Conservation (phyloP, 768 basidiomycete species). For the Mycena vulgaris region DNA sequence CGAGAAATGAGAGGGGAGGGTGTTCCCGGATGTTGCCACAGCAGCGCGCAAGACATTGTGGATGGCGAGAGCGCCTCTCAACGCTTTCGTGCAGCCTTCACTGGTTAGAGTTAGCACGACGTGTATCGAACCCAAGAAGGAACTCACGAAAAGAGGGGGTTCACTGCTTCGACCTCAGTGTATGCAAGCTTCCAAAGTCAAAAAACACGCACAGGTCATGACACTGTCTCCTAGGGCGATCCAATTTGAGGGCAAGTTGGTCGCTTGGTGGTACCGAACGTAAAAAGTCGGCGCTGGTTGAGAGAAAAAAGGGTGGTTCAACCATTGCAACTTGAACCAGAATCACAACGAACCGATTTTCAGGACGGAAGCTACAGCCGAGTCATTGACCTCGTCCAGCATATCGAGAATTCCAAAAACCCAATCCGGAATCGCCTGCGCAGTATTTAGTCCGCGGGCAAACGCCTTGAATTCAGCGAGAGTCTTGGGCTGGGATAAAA, state of each 20-base stretch:
- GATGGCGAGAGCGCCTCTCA: constrained; percentile 20
- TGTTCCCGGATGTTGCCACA: background rate
- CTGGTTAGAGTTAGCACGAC: background rate
- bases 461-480: constrained; percentile 37
- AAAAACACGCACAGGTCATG: constrained; percentile 38
- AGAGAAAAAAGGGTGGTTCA: background rate
- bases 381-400: constrained; percentile 44
- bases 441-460: constrained; percentile 24
- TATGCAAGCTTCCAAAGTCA: background rate
- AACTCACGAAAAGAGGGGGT: constrained; percentile 34
- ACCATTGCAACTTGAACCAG: background rate
- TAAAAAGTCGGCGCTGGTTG: constrained; percentile 42
- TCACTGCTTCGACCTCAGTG: constrained; percentile 2
- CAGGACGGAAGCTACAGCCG: constrained; percentile 13
- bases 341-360: constrained; percentile 19
- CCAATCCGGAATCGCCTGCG: constrained; percentile 46
- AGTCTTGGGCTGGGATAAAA: constrained; percentile 25
- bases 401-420: constrained; percentile 45
- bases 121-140: background rate
- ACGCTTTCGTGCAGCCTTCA: constrained; percentile 33
- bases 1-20: constrained; percentile 25
- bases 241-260: constrained; percentile 50
- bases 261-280: constrained; percentile 45
- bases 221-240: constrained; percentile 54
- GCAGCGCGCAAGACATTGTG: constrained; percentile 24